Percentiles rank a stretch among this genome's conserved stretches.
phyloP scores from a whole-genome alignment of 495 filamentous ascomycete genomes.

The Talaromyces ruber region DNA sequence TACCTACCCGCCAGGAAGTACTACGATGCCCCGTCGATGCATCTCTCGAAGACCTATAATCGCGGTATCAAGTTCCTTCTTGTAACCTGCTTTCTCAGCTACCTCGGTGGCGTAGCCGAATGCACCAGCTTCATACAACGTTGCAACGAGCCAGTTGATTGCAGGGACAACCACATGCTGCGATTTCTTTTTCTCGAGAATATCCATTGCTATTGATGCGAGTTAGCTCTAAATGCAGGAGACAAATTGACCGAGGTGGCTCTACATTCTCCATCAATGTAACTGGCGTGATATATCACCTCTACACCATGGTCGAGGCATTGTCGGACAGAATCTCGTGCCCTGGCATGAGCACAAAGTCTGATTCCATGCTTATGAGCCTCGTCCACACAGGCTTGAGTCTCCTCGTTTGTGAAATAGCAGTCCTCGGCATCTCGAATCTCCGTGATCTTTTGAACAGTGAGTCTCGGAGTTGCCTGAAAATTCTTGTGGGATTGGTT shows the following conservation, averaged over 20 bases:
- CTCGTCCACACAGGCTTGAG: slow-evolving; percentile 42
- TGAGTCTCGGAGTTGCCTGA: too few species aligned
- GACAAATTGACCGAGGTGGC: not conserved
- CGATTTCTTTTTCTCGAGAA: slow-evolving; percentile 35
- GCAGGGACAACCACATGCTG: slow-evolving; percentile 39
- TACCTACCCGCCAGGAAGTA: slow-evolving; percentile 32
- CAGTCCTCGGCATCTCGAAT: slow-evolving; percentile 36
- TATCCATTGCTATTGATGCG: slow-evolving; percentile 26
- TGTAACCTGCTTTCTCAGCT: slow-evolving; percentile 37
- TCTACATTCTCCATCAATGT: slow-evolving; percentile 33
- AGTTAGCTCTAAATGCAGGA: too few species aligned
- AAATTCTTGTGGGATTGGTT: too few species aligned
- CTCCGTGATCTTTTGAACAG: slow-evolving; percentile 17
- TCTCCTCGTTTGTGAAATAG: slow-evolving; percentile 40
- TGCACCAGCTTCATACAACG: slow-evolving; percentile 30
- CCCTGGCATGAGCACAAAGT: slow-evolving; percentile 42
- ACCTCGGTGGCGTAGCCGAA: slow-evolving; percentile 36
- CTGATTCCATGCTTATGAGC: slow-evolving; percentile 33
- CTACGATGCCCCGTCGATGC: slow-evolving; percentile 36
- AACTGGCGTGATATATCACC: slow-evolving; percentile 45
- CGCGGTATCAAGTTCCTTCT: slow-evolving; percentile 32
- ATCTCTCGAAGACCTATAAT: slow-evolving; percentile 35
- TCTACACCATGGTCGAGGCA: slow-evolving; percentile 39
- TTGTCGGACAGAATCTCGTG: slow-evolving; percentile 38
- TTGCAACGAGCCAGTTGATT: slow-evolving; percentile 37